Evolutionary conservation across 2,329 filamentous ascomycete species (phyloP).

Genomic region (Furcasterigmium sp.): DNA sequence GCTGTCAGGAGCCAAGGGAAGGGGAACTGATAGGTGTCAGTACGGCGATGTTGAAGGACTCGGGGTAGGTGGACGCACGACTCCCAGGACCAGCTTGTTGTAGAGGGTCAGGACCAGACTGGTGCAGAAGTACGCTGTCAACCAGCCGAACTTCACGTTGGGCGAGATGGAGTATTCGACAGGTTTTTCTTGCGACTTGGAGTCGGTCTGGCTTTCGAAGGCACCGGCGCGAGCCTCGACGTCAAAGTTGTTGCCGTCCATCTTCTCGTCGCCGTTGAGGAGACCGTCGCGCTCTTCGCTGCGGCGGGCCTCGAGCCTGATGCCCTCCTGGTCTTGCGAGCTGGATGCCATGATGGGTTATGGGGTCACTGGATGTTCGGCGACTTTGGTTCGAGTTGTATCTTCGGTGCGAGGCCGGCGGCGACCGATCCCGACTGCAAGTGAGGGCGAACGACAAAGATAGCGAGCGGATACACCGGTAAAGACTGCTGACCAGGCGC

Average conservation of each 20-base stretch:
- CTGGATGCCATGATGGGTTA: constrained; percentile 8
- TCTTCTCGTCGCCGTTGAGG: constrained; percentile 13
- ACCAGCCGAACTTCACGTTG: constrained; percentile 42
- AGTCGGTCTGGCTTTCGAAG: constrained; percentile 5
- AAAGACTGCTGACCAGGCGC: background rate
- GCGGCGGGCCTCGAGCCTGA: constrained; percentile 10
- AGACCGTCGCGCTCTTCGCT: constrained; percentile 14
- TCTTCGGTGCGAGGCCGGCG: constrained; percentile 7
- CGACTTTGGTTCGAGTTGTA: no score
- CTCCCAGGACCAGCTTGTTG: constrained; percentile 53
- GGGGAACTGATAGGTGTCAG: constrained; percentile 36
- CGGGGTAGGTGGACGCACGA: constrained; percentile 27
- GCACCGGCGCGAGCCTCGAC: constrained; percentile 10
- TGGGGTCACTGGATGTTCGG: no score
- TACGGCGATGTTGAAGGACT: background rate
- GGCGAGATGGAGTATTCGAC: constrained; percentile 37
- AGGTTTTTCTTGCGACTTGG: constrained; percentile 7
- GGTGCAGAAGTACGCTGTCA: constrained; percentile 47
- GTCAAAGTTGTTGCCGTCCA: constrained; percentile 10
- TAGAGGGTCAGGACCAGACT: constrained; percentile 47
- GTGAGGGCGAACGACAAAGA: background rate
- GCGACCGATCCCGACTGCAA: background rate
- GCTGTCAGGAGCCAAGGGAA: constrained; percentile 59
- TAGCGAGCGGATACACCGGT: constrained; percentile 1
- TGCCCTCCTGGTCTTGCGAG: constrained; percentile 10